Conservation (phyloP, 805 yeast species). For the Wickerhamiella azymoides region DNA sequence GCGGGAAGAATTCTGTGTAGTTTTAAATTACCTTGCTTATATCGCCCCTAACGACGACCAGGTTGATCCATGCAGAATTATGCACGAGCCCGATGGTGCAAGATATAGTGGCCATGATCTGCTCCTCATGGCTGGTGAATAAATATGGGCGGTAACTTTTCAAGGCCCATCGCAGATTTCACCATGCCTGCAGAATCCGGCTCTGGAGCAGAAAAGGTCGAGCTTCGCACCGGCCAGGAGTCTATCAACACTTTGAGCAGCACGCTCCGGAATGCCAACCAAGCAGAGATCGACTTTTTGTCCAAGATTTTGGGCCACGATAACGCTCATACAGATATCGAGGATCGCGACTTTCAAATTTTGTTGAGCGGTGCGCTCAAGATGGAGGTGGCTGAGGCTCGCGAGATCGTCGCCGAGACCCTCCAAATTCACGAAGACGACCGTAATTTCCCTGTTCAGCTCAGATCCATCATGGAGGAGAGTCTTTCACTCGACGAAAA, state of each 20-base stretch:
- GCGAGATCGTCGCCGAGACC: not conserved
- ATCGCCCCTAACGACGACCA: not conserved
- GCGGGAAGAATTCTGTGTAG: not conserved
- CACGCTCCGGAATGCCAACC: not conserved
- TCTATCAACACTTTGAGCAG: not conserved
- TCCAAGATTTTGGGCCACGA: not conserved
- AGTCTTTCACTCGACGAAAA: not conserved
- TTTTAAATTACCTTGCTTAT: too few species aligned
- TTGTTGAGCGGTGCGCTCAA: not conserved
- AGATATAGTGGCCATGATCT: not conserved
- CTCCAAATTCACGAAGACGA: conserved; percentile 3
- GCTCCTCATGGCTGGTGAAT: not conserved
- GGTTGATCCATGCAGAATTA: not conserved
- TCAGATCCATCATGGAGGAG: not conserved
- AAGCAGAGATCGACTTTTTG: not conserved
- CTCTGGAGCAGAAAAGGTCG: not conserved
- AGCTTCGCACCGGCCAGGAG: not conserved
- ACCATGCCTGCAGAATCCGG: not conserved
- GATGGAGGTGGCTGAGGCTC: conserved; percentile 3
- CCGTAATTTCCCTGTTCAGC: conserved; percentile 1
- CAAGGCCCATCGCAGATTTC: not conserved
- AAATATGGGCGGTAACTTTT: not conserved
- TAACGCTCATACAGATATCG: not conserved
- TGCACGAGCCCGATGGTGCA: not conserved
- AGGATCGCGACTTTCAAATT: conserved; percentile 2